Evolutionary conservation across 1,139 yeast species (phyloP), one percentile per base, ranked within the genome.

Genomic region (Magnusiomyces suaveolens): DNA sequence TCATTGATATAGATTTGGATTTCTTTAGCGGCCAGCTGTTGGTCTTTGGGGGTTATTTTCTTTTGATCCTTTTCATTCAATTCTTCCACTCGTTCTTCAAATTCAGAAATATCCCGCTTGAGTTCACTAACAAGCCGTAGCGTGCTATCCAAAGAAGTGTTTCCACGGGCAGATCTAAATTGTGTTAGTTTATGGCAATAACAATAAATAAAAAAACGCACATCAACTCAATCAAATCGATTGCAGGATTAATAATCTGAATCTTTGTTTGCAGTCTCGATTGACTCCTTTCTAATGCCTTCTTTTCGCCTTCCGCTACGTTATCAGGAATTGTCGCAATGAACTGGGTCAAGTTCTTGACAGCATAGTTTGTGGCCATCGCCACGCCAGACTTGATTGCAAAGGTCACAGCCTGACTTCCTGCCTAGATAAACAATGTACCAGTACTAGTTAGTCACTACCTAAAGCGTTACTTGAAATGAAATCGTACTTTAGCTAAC

Each of bases 341-440:
- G 59, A 84, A 77, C 52, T 75, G 77, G 20, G 81, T 69, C 20
- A 85, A 79, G 0, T 87, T 81, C 59, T 80, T 82, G 53, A 86
- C 76, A 21, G 92, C 92, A 69, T 81, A 86, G 0, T 86, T 82
- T 0, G 90, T 81, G 0, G 94, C 95, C 38, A 85, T 64, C 0
- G 89, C 81, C 26, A 86, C 80, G 0, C 94, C 89, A 1, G 92
- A 84, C 56, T 86, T 72, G 46, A 86, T 82, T 12, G 94, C 95
- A 70, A 86, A 84, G 1, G 89, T 79, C 10, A 86, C 87, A 1
- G 88, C 88, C 61, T 86, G 92, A 55, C 80, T 81, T 36, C 90
- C 84, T 2, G 94, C 94, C 69, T 81, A 43, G 4, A 10, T 14
- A 29, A 6, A 18, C 38, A 23, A 50, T 47, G 6, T n/a, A 20